Base-by-base conservation (phyloP, 768 basidiomycete species). In the Suillus fuscotomentosus region DNA sequence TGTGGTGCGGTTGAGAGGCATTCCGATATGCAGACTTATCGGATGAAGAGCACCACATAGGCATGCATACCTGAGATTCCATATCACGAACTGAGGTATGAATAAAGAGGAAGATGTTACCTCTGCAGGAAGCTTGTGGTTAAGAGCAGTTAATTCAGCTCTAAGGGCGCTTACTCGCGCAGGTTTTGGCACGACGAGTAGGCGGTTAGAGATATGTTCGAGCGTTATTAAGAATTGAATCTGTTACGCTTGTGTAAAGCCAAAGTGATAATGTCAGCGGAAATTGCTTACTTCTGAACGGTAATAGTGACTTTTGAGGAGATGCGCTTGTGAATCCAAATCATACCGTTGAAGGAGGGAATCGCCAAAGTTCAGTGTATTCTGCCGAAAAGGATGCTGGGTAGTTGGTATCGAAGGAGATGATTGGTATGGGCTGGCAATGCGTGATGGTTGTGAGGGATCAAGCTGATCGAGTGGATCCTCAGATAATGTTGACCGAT, bases 111-210 rank as follows among this genome's bases (percentile, higher is more conserved):
- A 38, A 15, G 1, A 70, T 72, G 75, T 73, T 76, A 94, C 96
- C 83, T 99, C 97, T 3, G 97, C 94, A 15, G 97, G 97, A 38
- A 99, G 85, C 73, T 91, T 93, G 73, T 99, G 97, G 72, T 99
- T 99, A 61, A 99, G 79, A 20, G 90, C 89, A 5, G 97, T 99
- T 70, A 99, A 78, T 74, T 99, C 97, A 39, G 97, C 97, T 72
- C 97, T 83, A 53, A 99, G 80, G n/a, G 97, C 96, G 75, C 95
- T 97, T 48, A 99, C 90, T 45, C 97, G 88, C 14, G 97, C 97
- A 53, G 92, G 95, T 71, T 91, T 91, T 15, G 97, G 97, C 0
- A 99, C 88, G 34, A 97, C 89, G 57, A 99, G 79, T 43, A 99
- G 83, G 59, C 93, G 85, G 72, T 97, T 97, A 68, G 90, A 94